Conservation (phyloP, 768 basidiomycete species). For the Chalciporus sphaerocephalus region DNA sequence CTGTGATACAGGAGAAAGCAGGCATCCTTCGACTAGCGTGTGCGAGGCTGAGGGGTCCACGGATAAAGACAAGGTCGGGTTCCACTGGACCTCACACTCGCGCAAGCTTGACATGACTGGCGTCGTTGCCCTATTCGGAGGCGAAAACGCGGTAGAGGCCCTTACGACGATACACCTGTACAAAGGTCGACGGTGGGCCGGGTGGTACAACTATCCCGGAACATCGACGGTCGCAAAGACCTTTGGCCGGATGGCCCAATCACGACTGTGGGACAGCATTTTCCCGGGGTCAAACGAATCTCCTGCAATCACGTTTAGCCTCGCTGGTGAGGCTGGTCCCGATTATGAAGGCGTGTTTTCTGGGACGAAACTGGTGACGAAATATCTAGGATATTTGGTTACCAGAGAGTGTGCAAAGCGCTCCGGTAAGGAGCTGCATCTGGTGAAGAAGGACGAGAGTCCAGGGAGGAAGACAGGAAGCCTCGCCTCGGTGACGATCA, state of each 20-base stretch:
- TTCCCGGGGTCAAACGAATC: slow-evolving; percentile 30
- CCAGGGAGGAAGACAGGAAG: slow-evolving; percentile 15
- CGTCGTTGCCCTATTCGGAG: slow-evolving; percentile 33
- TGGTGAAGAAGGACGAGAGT: slow-evolving; percentile 2
- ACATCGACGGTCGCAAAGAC: slow-evolving; percentile 27
- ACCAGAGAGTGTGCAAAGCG: slow-evolving; percentile 1
- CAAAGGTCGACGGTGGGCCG: slow-evolving; percentile 28
- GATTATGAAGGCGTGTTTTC: slow-evolving; percentile 72
- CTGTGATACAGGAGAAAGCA: slow-evolving; percentile 2
- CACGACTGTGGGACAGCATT: slow-evolving; percentile 28
- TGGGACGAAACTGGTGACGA: slow-evolving; percentile 51
- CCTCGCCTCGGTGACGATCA: slow-evolving; percentile 11
- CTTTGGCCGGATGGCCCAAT: slow-evolving; percentile 29
- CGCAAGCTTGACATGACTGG: slow-evolving; percentile 26
- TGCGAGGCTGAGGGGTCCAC: too few relatives aligned
- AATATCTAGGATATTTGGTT: slow-evolving; percentile 54
- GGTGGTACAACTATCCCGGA: slow-evolving; percentile 38
- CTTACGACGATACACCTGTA: slow-evolving; percentile 32
- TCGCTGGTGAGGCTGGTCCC: slow-evolving; percentile 40
- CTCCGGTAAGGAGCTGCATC: not conserved
- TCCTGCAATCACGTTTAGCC: slow-evolving; percentile 24
- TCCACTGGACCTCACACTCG: not conserved
- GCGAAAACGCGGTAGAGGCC: slow-evolving; percentile 30
- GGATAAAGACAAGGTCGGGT: slow-evolving; percentile 1
- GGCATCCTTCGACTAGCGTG: too few relatives aligned